A percentile compares a stretch with the other conserved stretches of the same genome.
These are phyloP conservation scores for Periconia sp. DNA, from an alignment of 2,329 filamentous ascomycete genomes.

Conservation along the genomic window DNA sequence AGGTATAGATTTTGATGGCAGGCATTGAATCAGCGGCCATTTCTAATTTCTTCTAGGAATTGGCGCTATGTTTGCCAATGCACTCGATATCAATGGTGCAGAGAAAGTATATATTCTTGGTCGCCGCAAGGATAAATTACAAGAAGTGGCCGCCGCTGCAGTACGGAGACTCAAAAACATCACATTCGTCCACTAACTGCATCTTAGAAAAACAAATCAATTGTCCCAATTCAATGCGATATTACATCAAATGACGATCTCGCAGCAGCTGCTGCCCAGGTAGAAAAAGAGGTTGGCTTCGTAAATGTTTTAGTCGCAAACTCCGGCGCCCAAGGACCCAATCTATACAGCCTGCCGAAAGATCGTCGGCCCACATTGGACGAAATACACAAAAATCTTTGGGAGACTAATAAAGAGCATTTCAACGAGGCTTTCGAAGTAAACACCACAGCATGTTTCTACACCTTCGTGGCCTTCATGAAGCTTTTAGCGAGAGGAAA, in stretches of 20 bases:
- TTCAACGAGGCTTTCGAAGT: slow-evolving; percentile 45
- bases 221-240: slow-evolving; percentile 19
- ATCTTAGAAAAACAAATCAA: slow-evolving; percentile 4
- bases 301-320: slow-evolving; percentile 21
- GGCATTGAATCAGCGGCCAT: not conserved
- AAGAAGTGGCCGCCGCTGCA: slow-evolving; percentile 5
- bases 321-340: slow-evolving; percentile 16
- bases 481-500: slow-evolving; percentile 48
- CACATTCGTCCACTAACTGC: slow-evolving; percentile 3
- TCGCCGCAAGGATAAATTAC: slow-evolving; percentile 5
- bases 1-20: too few species aligned
- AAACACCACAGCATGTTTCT: slow-evolving; percentile 48
- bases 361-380: slow-evolving; percentile 11
- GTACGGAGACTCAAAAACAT: slow-evolving; percentile 4
- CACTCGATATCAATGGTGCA: slow-evolving; percentile 10
- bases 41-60: slow-evolving; percentile 7
- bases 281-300: slow-evolving; percentile 16
- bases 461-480: slow-evolving; percentile 48
- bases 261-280: slow-evolving; percentile 7
- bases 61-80: slow-evolving; percentile 1
- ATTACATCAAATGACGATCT: slow-evolving; percentile 20
- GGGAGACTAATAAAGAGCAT: slow-evolving; percentile 39
- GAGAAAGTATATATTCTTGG: slow-evolving; percentile 11
- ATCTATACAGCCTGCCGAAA: slow-evolving; percentile 15
- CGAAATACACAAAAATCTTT: slow-evolving; percentile 22